phyloP scores from a whole-genome alignment of 139 green algal genomes.

The Micractinium conductrix region DNA sequence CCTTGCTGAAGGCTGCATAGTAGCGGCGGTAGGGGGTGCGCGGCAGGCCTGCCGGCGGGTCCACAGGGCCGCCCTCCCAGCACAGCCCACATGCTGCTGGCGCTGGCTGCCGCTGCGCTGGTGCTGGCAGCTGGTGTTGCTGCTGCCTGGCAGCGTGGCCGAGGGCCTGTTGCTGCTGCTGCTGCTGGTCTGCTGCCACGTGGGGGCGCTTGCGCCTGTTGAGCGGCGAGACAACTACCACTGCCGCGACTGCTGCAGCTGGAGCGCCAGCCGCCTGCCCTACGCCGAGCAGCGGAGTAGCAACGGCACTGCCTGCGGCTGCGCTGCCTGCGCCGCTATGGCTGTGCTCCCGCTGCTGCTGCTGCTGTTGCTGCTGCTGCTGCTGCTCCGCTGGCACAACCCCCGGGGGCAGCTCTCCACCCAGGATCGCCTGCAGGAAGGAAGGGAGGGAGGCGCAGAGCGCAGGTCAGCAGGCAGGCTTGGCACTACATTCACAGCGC shows the following conservation, averaged over 20 bases:
- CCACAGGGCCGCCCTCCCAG: neutral
- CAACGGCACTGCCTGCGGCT: too few relatives aligned
- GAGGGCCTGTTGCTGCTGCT: neutral
- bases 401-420: slow-evolving; percentile 2
- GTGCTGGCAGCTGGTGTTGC: neutral
- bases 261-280: too few relatives aligned
- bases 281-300: too few relatives aligned
- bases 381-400: neutral
- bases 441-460: neutral
- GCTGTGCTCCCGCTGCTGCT: neutral
- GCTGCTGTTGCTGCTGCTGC: neutral
- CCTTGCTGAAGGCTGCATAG: slow-evolving; percentile 8
- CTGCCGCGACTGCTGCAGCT: neutral
- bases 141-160: neutral
- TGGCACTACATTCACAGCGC: too few relatives aligned
- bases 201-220: neutral
- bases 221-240: neutral
- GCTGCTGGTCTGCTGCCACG: neutral
- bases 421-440: slow-evolving; percentile 3
- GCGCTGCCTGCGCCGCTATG: too few relatives aligned
- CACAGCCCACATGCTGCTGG: neutral
- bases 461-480: neutral
- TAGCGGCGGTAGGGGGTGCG: neutral
- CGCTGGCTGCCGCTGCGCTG: neutral
- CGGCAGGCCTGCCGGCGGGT: neutral